These are phyloP conservation scores for Calvatia gigantea DNA, from an alignment of 768 basidiomycete genomes.

Conservation along the genomic window DNA sequence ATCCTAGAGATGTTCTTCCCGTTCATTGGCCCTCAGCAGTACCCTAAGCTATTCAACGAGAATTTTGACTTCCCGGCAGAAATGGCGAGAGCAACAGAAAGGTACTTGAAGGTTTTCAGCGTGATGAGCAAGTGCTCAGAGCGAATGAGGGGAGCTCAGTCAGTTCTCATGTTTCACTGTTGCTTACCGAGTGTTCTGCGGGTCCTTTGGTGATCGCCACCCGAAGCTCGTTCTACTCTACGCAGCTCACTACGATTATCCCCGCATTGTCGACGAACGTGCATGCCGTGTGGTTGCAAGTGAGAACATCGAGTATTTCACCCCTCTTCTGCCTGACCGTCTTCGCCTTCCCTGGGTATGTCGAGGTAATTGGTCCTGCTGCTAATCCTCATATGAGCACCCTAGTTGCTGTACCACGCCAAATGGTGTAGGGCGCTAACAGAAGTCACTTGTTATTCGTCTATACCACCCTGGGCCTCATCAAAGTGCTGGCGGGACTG, in stretches of 20 bases:
- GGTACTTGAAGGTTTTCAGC: constrained; percentile 11
- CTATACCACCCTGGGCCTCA: not conserved
- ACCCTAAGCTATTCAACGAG: constrained; percentile 8
- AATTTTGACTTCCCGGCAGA: constrained; percentile 8
- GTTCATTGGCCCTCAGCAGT: constrained; percentile 14
- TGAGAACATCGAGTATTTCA: not conserved
- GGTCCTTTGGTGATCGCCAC: not conserved
- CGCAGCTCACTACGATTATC: not conserved
- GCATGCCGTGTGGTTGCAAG: not conserved
- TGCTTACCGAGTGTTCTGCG: not conserved
- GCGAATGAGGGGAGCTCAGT: not conserved
- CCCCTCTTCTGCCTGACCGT: not conserved
- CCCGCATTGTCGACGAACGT: not conserved
- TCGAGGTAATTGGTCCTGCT: too few species aligned
- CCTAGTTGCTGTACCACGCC: constrained; percentile 4
- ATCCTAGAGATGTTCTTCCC: constrained; percentile 16
- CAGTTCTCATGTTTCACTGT: not conserved
- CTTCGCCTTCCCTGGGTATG: not conserved
- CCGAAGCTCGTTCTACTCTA: not conserved
- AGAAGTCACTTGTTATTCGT: not conserved
- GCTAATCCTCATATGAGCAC: too few species aligned
- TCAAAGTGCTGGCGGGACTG: not conserved
- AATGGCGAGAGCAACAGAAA: constrained; percentile 14
- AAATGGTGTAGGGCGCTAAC: constrained; percentile 2
- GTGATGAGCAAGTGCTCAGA: constrained; percentile 15